A percentile compares a stretch with the other conserved stretches of the same genome.
phyloP scores from a whole-genome alignment of 2,329 filamentous ascomycete genomes.

The Myriosclerotinia duriaeana region DNA sequence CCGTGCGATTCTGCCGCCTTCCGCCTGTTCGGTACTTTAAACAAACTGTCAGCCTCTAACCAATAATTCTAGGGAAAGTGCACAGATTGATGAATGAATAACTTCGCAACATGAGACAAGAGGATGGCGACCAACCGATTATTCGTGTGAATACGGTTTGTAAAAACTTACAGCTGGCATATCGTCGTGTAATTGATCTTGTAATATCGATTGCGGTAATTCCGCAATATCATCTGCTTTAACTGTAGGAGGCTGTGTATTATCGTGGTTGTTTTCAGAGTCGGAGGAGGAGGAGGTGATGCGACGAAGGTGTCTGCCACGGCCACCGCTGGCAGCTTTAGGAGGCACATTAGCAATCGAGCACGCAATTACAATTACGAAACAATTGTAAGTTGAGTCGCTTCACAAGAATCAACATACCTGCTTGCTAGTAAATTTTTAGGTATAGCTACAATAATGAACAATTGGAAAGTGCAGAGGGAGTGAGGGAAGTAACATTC shows the following conservation, averaged over 20 bases:
- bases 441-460: neutral
- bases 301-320: neutral
- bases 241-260: neutral
- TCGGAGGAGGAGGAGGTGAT: neutral
- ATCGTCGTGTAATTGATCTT: neutral
- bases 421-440: neutral
- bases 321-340: neutral
- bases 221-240: neutral
- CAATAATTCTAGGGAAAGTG: neutral
- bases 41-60: slow-evolving; percentile 11
- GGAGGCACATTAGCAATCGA: slow-evolving; percentile 12
- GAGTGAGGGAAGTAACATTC: neutral
- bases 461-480: neutral
- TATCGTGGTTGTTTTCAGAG: neutral
- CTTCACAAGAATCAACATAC: neutral
- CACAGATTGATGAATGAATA: neutral
- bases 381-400: neutral
- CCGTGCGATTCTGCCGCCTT: slow-evolving; percentile 39
- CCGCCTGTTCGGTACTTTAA: slow-evolving; percentile 36
- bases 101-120: slow-evolving; percentile 2
- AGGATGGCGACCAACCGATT: neutral
- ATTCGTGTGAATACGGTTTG: neutral
- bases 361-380: neutral
- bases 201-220: neutral
- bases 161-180: slow-evolving; percentile 22